Base-by-base conservation (phyloP, 2,329 filamentous ascomycete species). In the Cladophialophora exuberans region DNA sequence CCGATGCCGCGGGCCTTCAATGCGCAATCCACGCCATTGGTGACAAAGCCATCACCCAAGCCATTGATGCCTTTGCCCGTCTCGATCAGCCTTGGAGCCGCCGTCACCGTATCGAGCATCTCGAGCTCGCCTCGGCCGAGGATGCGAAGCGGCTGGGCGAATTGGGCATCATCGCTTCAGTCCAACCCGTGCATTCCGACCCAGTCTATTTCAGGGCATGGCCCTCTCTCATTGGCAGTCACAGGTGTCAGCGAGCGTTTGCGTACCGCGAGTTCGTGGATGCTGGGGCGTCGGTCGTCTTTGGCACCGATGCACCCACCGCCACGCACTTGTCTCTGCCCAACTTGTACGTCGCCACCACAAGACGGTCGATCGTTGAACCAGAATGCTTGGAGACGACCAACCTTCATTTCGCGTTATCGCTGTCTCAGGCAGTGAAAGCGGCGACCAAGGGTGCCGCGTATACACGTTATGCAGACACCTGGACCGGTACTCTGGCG, bases 11-110 rank as follows among this genome's bases (percentile, higher is more conserved):
- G 3, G 72, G 71, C 0, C 65, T 80, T 0, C 78, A 80, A 62
- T 77, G 74, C 52, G 78, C 78, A 1, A 67, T 80, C 7, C 78
- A 80, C 56, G 78, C 77, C 3, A 80, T 80, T 55, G 78, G 78
- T 11, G 77, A 80, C 52, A 65, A 64, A 46, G 72, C 77, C 4
- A 70, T 79, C 2, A 68, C 70, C 25, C 72, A 73, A 46, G 75
- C 76, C 11, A 74, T 80, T 58, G 71, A 79, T 43, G 70, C 70
- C 2, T 66, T 80, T 4, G 73, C 74, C 11, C 54, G 72, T 22
- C 70, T 72, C 18, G 61, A 63, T n/a, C 69, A 68, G 2, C 71
- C 72, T 3, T 70, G 69, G n/a, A 18, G 22, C 9, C 71, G 72
- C 35, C 70, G 77, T 15, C 77, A 79, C 56, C 71, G 78, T 38